Base-by-base conservation (phyloP, 345 rosid species). In the Citrus glauca region DNA sequence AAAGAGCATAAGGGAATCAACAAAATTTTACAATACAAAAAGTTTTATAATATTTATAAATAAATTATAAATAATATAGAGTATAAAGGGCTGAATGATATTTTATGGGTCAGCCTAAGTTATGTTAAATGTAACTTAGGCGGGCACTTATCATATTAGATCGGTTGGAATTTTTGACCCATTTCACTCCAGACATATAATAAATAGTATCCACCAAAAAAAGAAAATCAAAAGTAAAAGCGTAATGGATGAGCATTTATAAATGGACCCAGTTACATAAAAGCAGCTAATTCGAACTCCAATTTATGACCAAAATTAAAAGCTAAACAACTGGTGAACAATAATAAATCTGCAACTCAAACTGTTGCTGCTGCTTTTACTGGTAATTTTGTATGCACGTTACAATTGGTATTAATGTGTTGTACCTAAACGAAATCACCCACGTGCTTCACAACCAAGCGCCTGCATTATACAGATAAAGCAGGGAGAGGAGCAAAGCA, bases 391-490 rank as follows among this genome's bases (percentile, higher is more conserved):
- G 6, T 35, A 69, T 25, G 72, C 42, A 48, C 56, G 10, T 70
- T 37, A 35, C 5, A 59, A 33, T 71, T 56, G 83, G 42, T 28
- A 40, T 57, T 17, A 76, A 65, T 13, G 69, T 4, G 33, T 6
- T 9, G n/a, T 9, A 72, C 61, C 59, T 30, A 64, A 74, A 30
- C 16, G 35, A 60, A 53, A 76, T 55, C 63, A 40, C 75, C 82
- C 87, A 84, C 79, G 86, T 84, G 89, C 79, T 50, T 25, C 83
- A 75, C 85, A 66, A 69, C 78, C 86, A 71, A 67, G 78, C 86
- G 81, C 70, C 79, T 69, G 75, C 79, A 68, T 60, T 42, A 75
- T 63, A 68, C 80, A 82, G 87, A 78, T 79, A 79, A 78, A 28
- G 38, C 79, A 77, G 64, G 67, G 69, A 77, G 0, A 4, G 33